Evolutionary conservation across 2,329 filamentous ascomycete genomes (phyloP).

Genomic region (Sclerotinia nivalis): DNA sequence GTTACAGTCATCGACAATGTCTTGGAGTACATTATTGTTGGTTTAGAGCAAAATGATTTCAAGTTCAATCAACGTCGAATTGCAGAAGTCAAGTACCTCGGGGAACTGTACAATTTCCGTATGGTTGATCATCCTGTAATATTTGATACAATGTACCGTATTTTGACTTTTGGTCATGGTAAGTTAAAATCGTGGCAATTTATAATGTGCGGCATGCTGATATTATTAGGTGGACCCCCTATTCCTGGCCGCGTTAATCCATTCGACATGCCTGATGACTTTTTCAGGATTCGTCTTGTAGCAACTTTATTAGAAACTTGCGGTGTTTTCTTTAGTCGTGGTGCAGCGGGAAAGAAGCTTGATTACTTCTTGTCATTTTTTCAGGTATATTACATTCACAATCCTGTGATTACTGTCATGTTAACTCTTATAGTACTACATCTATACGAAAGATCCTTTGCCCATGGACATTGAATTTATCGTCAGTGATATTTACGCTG

Average conservation of each 20-base stretch:
- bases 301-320: slow-evolving; percentile 92
- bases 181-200: slow-evolving; percentile 18
- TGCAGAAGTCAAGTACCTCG: slow-evolving; percentile 93
- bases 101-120: slow-evolving; percentile 95
- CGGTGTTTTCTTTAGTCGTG: slow-evolving; percentile 93
- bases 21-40: slow-evolving; percentile 82
- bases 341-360: slow-evolving; percentile 91
- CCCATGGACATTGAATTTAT: slow-evolving; percentile 99
- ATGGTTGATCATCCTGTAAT: slow-evolving; percentile 94
- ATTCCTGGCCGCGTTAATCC: slow-evolving; percentile 73
- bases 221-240: slow-evolving; percentile 67
- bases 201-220: slow-evolving; percentile 18
- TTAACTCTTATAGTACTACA: slow-evolving; percentile 71
- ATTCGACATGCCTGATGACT: slow-evolving; percentile 89
- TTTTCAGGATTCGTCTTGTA: slow-evolving; percentile 89
- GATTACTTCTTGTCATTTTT: slow-evolving; percentile 98
- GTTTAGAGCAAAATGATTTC: slow-evolving; percentile 94
- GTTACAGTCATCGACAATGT: slow-evolving; percentile 90
- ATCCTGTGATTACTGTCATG: slow-evolving; percentile 28
- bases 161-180: slow-evolving; percentile 86
- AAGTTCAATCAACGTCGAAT: slow-evolving; percentile 94
- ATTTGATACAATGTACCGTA: slow-evolving; percentile 92
- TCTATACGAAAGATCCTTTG: slow-evolving; percentile 82
- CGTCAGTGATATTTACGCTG: slow-evolving; percentile 84
- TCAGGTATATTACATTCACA: slow-evolving; percentile 54